Evolutionary conservation across 495 filamentous ascomycete species (phyloP).

Genomic region (Bacidia rubella): DNA sequence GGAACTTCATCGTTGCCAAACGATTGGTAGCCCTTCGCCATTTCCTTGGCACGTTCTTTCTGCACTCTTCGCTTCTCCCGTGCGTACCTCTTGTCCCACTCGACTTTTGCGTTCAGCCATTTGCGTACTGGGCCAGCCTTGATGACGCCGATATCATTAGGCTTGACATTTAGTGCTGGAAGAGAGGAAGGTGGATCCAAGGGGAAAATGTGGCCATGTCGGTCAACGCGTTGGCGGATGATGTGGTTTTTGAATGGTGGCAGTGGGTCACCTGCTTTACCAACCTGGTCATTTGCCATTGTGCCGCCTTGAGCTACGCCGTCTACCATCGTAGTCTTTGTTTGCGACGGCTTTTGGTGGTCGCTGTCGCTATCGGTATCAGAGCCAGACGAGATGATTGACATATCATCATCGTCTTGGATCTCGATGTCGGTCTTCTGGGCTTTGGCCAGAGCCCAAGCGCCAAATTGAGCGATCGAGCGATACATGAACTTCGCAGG

Average conservation of each 20-base stretch:
- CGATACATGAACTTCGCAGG: conserved; percentile 93
- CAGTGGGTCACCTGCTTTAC: conserved; percentile 69
- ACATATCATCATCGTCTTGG: conserved; percentile 60
- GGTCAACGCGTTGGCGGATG: conserved; percentile 76
- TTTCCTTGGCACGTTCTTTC: conserved; percentile 53
- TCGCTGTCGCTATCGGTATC: conserved; percentile 33
- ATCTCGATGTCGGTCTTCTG: conserved; percentile 71
- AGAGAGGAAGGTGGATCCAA: conserved; percentile 49
- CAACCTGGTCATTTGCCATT: conserved; percentile 36
- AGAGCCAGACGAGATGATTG: conserved; percentile 47
- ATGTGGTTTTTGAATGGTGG: conserved; percentile 70
- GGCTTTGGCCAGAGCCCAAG: conserved; percentile 75
- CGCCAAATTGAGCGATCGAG: conserved; percentile 78
- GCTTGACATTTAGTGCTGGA: conserved; percentile 44
- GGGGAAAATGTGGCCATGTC: conserved; percentile 55
- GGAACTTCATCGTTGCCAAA: conserved; percentile 60
- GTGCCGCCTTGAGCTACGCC: conserved; percentile 11
- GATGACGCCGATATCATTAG: conserved; percentile 57
- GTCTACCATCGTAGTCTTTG: conserved; percentile 18
- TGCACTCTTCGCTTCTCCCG: conserved; percentile 54
- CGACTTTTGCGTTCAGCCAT: conserved; percentile 59
- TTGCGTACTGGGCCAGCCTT: conserved; percentile 68
- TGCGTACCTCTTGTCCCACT: conserved; percentile 59
- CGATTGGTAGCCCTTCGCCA: conserved; percentile 51
- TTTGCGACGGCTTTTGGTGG: conserved; percentile 16